A percentile compares a stretch with the other conserved stretches of the same genome.
These are phyloP conservation scores for Kodamaea nitidulidarum DNA, from an alignment of 805 yeast genomes.

Conservation along the genomic window DNA sequence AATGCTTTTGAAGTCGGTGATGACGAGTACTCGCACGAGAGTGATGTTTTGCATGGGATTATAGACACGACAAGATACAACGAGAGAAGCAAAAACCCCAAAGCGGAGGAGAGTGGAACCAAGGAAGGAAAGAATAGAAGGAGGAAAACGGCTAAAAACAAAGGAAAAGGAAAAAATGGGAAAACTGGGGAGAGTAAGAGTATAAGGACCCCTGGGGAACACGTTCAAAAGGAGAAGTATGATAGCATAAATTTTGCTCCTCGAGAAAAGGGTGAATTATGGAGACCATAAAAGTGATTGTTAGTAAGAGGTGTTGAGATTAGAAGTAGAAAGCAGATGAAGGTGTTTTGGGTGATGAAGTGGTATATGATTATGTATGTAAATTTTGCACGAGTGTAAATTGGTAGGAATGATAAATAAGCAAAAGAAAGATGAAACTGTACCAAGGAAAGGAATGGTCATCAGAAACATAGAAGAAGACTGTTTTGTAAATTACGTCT, in stretches of 20 bases:
- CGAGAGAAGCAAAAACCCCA: conserved; percentile 4
- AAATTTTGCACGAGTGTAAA: too few species aligned
- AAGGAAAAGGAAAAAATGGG: too few species aligned
- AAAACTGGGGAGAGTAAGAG: too few species aligned
- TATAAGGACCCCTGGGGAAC: too few species aligned
- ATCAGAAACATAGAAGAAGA: background rate
- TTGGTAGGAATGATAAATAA: too few species aligned
- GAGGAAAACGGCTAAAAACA: background rate
- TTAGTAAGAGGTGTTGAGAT: too few species aligned
- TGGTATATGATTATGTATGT: too few species aligned
- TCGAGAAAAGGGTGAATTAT: conserved; percentile 56
- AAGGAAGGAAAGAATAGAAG: conserved; percentile 21
- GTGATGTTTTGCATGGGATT: conserved; percentile 28
- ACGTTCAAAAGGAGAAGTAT: conserved; percentile 40
- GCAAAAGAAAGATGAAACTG: background rate
- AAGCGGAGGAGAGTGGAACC: conserved; percentile 9
- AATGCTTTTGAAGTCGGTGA: conserved; percentile 21
- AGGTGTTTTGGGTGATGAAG: too few species aligned
- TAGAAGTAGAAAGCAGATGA: too few species aligned
- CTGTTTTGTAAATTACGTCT: too few species aligned
- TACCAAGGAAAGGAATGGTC: background rate
- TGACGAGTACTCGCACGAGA: conserved; percentile 19
- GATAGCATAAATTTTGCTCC: conserved; percentile 53
- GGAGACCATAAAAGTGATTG: too few species aligned
- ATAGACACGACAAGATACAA: conserved; percentile 31